Conservation (phyloP, 1,284 basidiomycete species). For the Marasmius oreades region DNA sequence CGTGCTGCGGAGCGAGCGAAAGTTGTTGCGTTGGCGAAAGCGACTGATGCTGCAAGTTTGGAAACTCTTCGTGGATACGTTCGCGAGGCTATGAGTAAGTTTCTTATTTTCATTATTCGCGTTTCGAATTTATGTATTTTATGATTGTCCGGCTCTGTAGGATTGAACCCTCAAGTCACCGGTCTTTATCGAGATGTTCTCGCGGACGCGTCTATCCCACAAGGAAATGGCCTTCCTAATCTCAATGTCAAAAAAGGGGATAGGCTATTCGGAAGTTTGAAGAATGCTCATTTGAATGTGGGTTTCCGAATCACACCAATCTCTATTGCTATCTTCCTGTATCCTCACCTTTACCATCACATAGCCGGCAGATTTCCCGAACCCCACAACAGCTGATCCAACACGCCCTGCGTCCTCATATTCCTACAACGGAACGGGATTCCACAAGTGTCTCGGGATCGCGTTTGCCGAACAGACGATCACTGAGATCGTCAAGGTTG, state of each 20-base stretch:
- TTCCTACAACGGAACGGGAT: constrained; percentile 40
- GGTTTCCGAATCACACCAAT: no score
- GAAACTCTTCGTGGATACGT: constrained; percentile 48
- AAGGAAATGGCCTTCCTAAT: constrained; percentile 34
- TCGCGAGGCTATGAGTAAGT: constrained; percentile 49
- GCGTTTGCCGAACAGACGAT: constrained; percentile 37
- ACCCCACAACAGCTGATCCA: constrained; percentile 38
- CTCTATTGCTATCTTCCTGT: no score
- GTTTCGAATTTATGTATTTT: no score
- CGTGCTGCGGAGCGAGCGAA: constrained; percentile 34
- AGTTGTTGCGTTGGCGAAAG: constrained; percentile 35
- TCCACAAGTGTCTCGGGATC: constrained; percentile 41
- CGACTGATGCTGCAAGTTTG: constrained; percentile 29
- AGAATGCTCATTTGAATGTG: constrained; percentile 48
- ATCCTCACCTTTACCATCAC: no score
- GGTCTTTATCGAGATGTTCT: constrained; percentile 44
- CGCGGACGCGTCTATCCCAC: constrained; percentile 31
- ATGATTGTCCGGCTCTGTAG: constrained; percentile 18
- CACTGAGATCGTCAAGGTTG: constrained; percentile 39
- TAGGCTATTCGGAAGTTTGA: constrained; percentile 42
- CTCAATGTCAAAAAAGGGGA: constrained; percentile 41
- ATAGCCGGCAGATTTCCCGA: constrained; percentile 40
- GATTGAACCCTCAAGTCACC: constrained; percentile 39
- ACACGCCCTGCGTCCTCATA: constrained; percentile 33
- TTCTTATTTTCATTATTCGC: no score